Evolutionary conservation across 768 basidiomycete species (phyloP).

Genomic region (Suillus placidus): DNA sequence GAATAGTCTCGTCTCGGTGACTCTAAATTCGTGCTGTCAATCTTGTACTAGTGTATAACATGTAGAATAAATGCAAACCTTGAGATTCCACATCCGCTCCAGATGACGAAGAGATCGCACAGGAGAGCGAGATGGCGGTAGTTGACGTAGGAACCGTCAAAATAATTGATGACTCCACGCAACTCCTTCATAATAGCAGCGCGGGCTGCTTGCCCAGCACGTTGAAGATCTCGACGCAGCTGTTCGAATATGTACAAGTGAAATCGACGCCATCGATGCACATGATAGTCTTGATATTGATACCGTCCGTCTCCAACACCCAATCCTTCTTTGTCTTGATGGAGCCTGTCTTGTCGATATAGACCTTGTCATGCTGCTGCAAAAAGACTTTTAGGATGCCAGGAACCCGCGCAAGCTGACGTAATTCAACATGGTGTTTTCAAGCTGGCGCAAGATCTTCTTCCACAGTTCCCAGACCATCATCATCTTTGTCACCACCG

Average conservation of each 20-base stretch:
- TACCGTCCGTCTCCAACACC: conserved; percentile 96
- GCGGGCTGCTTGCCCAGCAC: conserved; percentile 93
- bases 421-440: conserved; percentile 95
- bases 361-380: conserved; percentile 80
- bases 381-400: conserved; percentile 94
- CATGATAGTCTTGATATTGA: conserved; percentile 95
- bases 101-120: conserved; percentile 91
- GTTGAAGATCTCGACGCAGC: conserved; percentile 91
- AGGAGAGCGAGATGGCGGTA: conserved; percentile 96
- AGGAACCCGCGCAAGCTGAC: conserved; percentile 93
- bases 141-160: conserved; percentile 99
- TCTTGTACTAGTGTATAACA: too few relatives aligned
- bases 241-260: conserved; percentile 93
- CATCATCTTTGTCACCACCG: conserved; percentile 86
- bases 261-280: conserved; percentile 95
- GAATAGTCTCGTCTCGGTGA: too few relatives aligned
- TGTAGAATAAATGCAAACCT: too few relatives aligned
- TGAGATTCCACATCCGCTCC: too few relatives aligned
- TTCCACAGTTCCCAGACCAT: conserved; percentile 71
- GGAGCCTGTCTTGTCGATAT: conserved; percentile 62
- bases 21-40: too few relatives aligned
- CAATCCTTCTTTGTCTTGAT: conserved; percentile 77
- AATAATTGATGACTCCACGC: conserved; percentile 96
- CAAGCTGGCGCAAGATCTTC: conserved; percentile 97
- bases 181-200: conserved; percentile 94